Evolutionary conservation across 108 stramenopile species (phyloP).

Genomic region (Cylindrotheca fusiformis): DNA sequence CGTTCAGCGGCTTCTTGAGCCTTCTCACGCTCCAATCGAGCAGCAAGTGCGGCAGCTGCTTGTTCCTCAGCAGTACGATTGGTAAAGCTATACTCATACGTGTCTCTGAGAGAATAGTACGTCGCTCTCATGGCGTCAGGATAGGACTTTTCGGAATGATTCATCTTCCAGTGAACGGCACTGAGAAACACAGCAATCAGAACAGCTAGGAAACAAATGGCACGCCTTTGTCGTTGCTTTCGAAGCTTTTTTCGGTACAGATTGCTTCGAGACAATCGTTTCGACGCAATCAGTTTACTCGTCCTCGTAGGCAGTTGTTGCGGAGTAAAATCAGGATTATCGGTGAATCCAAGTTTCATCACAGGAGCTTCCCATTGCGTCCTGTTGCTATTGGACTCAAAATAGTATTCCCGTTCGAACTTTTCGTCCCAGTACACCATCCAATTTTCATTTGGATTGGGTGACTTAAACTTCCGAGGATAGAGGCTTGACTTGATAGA

Average conservation of each 20-base stretch:
- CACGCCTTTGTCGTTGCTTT: slow-evolving; percentile 23
- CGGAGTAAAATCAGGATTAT: slow-evolving; percentile 1
- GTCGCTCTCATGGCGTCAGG: slow-evolving; percentile 15
- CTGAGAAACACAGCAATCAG: background rate
- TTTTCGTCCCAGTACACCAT: slow-evolving; percentile 42
- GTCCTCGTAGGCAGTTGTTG: slow-evolving; percentile 1
- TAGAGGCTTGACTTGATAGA: background rate
- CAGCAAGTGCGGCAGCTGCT: background rate
- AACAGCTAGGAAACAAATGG: slow-evolving; percentile 12
- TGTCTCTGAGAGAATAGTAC: slow-evolving; percentile 2
- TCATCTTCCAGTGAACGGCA: slow-evolving; percentile 22
- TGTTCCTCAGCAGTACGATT: slow-evolving; percentile 19
- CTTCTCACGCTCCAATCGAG: background rate
- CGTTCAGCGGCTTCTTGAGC: slow-evolving; percentile 8
- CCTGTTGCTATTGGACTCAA: slow-evolving; percentile 27
- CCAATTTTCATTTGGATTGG: slow-evolving; percentile 50
- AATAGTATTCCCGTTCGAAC: slow-evolving; percentile 45
- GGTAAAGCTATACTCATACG: slow-evolving; percentile 18
- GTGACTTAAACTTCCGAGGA: slow-evolving; percentile 29
- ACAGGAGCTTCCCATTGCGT: slow-evolving; percentile 41
- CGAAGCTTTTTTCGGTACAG: slow-evolving; percentile 24
- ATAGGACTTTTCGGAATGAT: slow-evolving; percentile 19
- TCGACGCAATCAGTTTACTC: background rate
- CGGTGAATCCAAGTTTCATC: background rate
- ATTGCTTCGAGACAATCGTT: slow-evolving; percentile 24